phyloP scores from a whole-genome alignment of 805 yeast species.

The Suhomyces kilbournensis region DNA sequence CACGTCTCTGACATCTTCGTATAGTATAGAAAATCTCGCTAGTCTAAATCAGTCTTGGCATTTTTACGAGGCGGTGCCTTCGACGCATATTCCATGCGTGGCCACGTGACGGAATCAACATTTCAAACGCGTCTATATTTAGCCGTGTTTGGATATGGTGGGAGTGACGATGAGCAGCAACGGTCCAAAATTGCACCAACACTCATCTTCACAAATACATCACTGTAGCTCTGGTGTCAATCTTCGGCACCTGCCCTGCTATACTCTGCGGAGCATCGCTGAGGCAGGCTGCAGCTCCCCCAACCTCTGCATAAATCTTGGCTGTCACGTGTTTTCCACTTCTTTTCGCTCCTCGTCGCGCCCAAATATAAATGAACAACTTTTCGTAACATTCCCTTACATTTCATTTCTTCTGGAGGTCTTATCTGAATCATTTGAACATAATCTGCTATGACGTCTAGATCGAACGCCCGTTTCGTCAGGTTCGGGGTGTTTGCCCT shows the following conservation, averaged over 20 bases:
- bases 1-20: not conserved
- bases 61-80: not conserved
- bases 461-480: constrained; percentile 47
- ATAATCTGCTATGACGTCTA: constrained; percentile 10
- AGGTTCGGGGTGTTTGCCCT: constrained; percentile 48
- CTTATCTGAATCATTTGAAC: not conserved
- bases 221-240: too few relatives aligned
- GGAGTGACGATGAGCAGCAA: not conserved
- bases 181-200: not conserved
- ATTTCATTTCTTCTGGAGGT: not conserved
- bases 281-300: not conserved
- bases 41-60: not conserved
- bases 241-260: too few relatives aligned
- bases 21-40: not conserved
- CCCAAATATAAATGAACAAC: not conserved
- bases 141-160: not conserved
- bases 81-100: not conserved
- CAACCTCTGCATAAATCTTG: not conserved
- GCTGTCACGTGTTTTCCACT: not conserved
- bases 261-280: too few relatives aligned
- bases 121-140: not conserved
- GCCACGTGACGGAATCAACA: not conserved
- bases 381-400: not conserved
- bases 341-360: not conserved
- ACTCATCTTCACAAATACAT: not conserved